Evolutionary conservation across 2,329 filamentous ascomycete genomes (phyloP), one percentile per base, ranked within the genome.

Genomic region (Fusarium sp.): DNA sequence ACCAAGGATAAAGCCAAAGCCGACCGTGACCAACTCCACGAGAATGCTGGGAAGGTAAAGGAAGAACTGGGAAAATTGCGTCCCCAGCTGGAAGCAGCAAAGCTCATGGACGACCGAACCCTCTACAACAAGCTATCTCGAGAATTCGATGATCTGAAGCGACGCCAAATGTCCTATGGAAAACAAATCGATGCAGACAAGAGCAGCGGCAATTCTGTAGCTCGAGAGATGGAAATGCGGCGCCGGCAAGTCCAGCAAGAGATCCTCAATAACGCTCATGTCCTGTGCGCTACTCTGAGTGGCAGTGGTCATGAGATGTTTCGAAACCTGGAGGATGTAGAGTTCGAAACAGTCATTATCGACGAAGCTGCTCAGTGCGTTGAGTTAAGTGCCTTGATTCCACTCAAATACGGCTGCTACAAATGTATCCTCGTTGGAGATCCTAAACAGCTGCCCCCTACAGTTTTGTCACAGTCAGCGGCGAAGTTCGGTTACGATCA

Each of bases 291-390:
- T 45, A 99, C 96, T 1, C 90, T 99, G 61, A 98, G 95, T 81
- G 96, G 95, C 77, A 95, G 93, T 81, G 96, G 96, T 7, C 97
- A 99, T 78, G 96, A 99, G 75, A 97, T 98, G 91, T 97, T 99
- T 84, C 94, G 95, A 82, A 93, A 92, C 76, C 84, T 99, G 62
- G 95, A 93, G 62, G 95, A 93, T 77, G 94, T 99, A 57, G 96
- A 99, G 81, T 99, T 99, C 75, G 96, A 99, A 83, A 98, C 96
- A 0, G 96, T 99, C 73, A 93, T 99, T 75, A 98, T 99, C 72
- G 96, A 99, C 78, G 96, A 99, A 84, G 96, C 96, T 7, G 96
- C 96, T 22, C 96, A 99, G 86, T 99, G 95, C 81, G 97, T 99
- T 69, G 96, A 99, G 84, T 88, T 99, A 79, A 97, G 95, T 79